Percentiles rank a stretch among this genome's conserved stretches.
These are phyloP conservation scores for Lichtheimia corymbifera DNA, from an alignment of 371 early-diverging fungal genomes.

Conservation along the genomic window DNA sequence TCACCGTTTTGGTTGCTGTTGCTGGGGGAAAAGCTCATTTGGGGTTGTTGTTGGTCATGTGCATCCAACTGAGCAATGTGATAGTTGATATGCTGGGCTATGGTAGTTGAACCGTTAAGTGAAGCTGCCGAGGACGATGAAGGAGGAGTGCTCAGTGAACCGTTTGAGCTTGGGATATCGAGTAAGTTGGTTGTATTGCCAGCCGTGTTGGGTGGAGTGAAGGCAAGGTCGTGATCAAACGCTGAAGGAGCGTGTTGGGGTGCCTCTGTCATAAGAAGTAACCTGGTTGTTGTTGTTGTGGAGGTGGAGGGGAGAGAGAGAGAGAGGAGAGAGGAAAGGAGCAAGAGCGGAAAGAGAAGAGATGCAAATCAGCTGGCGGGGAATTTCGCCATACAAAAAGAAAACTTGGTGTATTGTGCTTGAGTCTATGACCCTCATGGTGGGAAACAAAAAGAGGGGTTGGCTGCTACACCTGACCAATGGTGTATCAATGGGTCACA, in stretches of 20 bases:
- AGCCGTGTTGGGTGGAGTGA: not conserved
- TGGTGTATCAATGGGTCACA: too few relatives aligned
- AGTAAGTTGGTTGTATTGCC: not conserved
- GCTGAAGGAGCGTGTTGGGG: not conserved
- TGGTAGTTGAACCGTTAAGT: constrained; percentile 18
- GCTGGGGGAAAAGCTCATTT: not conserved
- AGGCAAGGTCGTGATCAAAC: constrained; percentile 2
- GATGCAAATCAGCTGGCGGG: too few relatives aligned
- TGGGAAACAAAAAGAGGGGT: too few relatives aligned
- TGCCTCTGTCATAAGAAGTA: not conserved
- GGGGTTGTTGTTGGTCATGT: constrained; percentile 17
- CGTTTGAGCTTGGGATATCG: constrained; percentile 1
- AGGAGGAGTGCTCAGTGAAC: constrained; percentile 3
- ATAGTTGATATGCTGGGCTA: constrained; percentile 23
- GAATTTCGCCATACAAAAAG: too few relatives aligned
- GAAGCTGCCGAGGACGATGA: constrained; percentile 8
- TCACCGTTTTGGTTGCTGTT: constrained; percentile 13
- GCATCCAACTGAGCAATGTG: constrained; percentile 20
- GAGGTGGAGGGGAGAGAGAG: too few relatives aligned
- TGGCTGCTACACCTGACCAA: too few relatives aligned
- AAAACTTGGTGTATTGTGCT: too few relatives aligned
- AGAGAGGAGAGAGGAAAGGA: too few relatives aligned
- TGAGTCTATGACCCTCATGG: too few relatives aligned
- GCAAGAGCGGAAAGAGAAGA: too few relatives aligned
- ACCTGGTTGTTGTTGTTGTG: too few relatives aligned